Conservation (phyloP, 345 rosid genomes). For the Trapa bicornis region DNA sequence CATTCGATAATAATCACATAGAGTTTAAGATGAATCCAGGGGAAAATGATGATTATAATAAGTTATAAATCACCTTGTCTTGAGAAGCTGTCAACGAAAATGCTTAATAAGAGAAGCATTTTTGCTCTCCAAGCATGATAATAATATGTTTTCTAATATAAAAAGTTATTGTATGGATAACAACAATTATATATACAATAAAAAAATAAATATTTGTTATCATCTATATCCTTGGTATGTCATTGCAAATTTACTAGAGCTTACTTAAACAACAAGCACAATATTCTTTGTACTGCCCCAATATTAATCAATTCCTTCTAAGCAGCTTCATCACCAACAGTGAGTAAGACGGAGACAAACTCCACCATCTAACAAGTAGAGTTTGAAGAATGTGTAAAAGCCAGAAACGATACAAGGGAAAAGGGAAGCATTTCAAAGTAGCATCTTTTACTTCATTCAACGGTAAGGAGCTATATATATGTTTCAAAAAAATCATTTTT, state of each 20-base stretch:
- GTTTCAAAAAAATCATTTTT: not conserved
- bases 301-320: conserved; percentile 68
- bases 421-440: not conserved
- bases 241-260: conserved; percentile 21
- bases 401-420: not conserved
- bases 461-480: not conserved
- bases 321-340: conserved; percentile 72
- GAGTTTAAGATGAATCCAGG: not conserved
- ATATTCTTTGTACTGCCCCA: conserved; percentile 56
- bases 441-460: not conserved
- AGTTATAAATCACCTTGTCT: conserved; percentile 36
- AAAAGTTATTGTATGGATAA: conserved; percentile 84
- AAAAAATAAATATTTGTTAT: conserved; percentile 4
- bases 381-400: not conserved
- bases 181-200: conserved; percentile 26
- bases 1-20: not conserved
- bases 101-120: conserved; percentile 45
- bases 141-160: conserved; percentile 73
- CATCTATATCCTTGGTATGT: not conserved
- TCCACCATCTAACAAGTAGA: conserved; percentile 62
- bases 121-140: conserved; percentile 76
- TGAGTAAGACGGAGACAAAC: conserved; percentile 74
- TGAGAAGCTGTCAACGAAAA: conserved; percentile 42
- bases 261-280: conserved; percentile 79
- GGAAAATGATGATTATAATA: not conserved